Evolutionary conservation across 139 green algal genomes (phyloP).

Genomic region (Tetraselmis chui): DNA sequence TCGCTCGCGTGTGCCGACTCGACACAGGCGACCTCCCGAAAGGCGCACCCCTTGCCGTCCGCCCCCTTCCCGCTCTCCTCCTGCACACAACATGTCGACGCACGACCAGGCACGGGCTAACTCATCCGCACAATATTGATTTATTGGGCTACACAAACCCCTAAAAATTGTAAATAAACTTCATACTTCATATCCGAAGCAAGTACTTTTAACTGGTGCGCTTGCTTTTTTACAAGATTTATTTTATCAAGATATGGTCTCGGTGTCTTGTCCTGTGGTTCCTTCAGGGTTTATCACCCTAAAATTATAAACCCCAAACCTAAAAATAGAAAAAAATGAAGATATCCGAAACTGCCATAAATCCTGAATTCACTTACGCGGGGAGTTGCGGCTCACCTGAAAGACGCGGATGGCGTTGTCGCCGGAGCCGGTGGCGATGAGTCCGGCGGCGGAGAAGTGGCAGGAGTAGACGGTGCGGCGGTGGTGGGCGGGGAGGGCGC

Average conservation of each 20-base stretch:
- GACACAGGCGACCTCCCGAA: neutral
- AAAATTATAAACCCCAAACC: too few relatives aligned
- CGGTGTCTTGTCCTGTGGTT: too few relatives aligned
- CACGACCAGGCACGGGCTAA: too few relatives aligned
- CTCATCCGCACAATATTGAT: too few relatives aligned
- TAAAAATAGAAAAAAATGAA: neutral
- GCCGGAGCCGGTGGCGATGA: slow-evolving; percentile 61
- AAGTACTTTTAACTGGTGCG: too few relatives aligned
- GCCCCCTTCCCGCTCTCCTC: neutral
- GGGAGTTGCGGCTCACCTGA: neutral
- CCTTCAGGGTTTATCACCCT: too few relatives aligned
- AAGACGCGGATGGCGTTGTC: slow-evolving; percentile 69
- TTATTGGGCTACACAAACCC: too few relatives aligned
- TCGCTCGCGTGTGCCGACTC: neutral
- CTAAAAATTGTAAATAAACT: too few relatives aligned
- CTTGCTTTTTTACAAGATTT: too few relatives aligned
- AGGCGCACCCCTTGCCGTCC: neutral
- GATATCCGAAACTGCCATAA: neutral
- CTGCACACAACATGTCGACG: neutral
- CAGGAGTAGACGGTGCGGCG: slow-evolving; percentile 66
- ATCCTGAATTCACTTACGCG: neutral
- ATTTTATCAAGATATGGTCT: too few relatives aligned
- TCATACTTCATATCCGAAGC: too few relatives aligned
- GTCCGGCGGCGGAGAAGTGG: slow-evolving; percentile 52
- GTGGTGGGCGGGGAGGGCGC: slow-evolving; percentile 61